phyloP scores from a whole-genome alignment of 139 green algal species.

The Coelastrella sp. region DNA sequence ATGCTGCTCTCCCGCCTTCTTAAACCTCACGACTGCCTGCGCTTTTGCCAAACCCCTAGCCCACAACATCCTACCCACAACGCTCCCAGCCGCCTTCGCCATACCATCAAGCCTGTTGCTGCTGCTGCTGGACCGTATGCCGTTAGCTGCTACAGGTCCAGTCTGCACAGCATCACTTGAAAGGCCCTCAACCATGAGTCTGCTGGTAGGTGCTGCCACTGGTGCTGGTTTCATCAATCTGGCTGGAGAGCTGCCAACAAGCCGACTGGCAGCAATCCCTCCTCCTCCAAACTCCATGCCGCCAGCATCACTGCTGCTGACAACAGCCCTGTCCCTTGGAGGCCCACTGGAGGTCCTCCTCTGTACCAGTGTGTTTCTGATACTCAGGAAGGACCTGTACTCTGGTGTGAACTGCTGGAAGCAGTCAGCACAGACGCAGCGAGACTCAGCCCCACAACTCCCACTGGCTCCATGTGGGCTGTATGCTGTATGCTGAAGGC shows the following conservation, averaged over 20 bases:
- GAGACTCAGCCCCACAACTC: constrained; percentile 68
- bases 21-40: constrained; percentile 42
- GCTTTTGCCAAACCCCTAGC: constrained; percentile 46
- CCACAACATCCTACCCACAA: constrained; percentile 47
- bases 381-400: constrained; percentile 47
- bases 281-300: too few species aligned
- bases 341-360: constrained; percentile 15
- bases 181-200: too few species aligned
- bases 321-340: background rate
- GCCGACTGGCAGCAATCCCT: too few species aligned
- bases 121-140: background rate
- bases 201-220: background rate
- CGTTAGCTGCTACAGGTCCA: background rate
- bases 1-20: background rate
- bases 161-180: background rate
- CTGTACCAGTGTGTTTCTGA: constrained; percentile 39
- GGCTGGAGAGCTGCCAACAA: background rate
- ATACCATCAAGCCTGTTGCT: background rate
- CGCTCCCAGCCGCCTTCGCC: background rate
- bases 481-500: constrained; percentile 70
- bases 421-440: constrained; percentile 75
- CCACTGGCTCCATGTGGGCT: constrained; percentile 67
- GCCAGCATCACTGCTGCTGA: background rate
- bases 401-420: constrained; percentile 61
- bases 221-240: background rate